Conservation (phyloP, 306 rosid genomes). For the Quercus bicolor region DNA sequence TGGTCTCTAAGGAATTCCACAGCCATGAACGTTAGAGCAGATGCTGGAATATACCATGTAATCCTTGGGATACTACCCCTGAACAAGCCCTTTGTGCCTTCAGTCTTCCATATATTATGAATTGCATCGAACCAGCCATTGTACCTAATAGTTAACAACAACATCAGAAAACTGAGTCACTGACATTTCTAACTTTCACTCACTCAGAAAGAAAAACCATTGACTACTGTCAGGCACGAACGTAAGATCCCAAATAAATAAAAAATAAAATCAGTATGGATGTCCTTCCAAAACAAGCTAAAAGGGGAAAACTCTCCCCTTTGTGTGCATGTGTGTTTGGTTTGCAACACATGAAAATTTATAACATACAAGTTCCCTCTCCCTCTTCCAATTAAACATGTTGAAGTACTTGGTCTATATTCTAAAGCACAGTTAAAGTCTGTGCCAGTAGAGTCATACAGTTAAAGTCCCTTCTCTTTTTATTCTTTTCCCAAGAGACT, state of each 20-base stretch:
- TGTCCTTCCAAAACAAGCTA: neutral
- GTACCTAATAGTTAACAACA: conserved; percentile 44
- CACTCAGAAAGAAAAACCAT: neutral
- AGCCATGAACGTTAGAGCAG: conserved; percentile 88
- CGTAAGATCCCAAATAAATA: neutral
- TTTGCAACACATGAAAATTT: neutral
- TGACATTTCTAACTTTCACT: conserved; percentile 12
- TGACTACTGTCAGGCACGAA: neutral
- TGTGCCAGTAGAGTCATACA: no score
- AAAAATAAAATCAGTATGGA: neutral
- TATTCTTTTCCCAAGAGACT: neutral
- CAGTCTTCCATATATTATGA: conserved; percentile 49
- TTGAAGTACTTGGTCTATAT: neutral
- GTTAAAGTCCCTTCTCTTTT: no score
- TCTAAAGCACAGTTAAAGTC: neutral
- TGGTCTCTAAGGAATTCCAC: conserved; percentile 80
- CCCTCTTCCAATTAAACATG: neutral
- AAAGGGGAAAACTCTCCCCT: neutral
- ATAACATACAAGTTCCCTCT: neutral
- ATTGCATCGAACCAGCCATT: conserved; percentile 76
- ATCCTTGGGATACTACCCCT: conserved; percentile 85
- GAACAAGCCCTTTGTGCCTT: conserved; percentile 74
- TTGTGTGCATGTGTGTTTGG: neutral
- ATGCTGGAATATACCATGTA: conserved; percentile 89
- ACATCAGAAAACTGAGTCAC: neutral